phyloP scores from a whole-genome alignment of 345 rosid species.

The Moricandia moricandioides region DNA sequence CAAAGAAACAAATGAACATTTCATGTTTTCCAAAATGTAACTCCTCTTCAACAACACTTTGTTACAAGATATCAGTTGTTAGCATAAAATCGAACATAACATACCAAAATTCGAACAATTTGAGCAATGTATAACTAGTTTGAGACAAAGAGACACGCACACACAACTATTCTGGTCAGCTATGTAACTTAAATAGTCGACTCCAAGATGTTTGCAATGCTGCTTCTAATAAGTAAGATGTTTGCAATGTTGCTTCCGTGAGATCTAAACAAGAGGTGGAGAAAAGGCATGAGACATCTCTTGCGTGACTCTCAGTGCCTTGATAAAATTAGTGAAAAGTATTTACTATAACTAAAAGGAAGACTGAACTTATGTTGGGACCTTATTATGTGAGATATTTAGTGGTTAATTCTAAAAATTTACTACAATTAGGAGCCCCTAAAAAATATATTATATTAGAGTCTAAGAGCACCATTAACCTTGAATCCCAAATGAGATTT shows the following conservation, averaged over 20 bases:
- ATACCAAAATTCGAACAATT: not conserved
- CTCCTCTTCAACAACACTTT: not conserved
- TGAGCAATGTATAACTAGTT: not conserved
- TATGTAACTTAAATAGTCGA: not conserved
- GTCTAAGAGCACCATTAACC: too few species aligned
- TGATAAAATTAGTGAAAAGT: not conserved
- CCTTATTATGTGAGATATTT: too few species aligned
- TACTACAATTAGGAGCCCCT: too few species aligned
- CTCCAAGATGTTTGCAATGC: slow-evolving; percentile 14
- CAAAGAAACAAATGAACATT: not conserved
- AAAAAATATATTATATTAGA: too few species aligned
- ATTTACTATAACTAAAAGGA: too few species aligned
- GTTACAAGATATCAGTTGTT: not conserved
- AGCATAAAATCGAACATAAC: not conserved
- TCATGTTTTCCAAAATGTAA: not conserved
- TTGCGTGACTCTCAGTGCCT: not conserved
- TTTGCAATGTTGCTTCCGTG: not conserved
- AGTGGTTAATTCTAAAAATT: too few species aligned
- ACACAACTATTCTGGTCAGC: not conserved
- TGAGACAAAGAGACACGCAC: not conserved
- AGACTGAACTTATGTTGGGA: too few species aligned
- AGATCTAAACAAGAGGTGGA: not conserved
- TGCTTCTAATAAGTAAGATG: not conserved
- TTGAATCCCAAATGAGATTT: too few species aligned
- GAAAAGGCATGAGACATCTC: not conserved